These are phyloP conservation scores for Pleurotus eryngii DNA, from an alignment of 768 basidiomycete genomes.

Conservation along the genomic window DNA sequence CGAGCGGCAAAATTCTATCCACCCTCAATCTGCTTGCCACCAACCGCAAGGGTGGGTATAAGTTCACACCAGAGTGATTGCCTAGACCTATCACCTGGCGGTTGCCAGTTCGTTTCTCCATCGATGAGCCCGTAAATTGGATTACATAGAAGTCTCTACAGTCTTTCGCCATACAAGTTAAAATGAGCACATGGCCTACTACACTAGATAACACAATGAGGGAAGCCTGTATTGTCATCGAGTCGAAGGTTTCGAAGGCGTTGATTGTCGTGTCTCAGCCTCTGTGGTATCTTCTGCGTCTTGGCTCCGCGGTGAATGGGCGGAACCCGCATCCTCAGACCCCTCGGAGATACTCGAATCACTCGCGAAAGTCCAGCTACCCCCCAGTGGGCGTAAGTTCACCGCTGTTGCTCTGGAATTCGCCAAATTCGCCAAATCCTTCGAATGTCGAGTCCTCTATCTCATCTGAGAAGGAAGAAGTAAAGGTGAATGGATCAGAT, in stretches of 20 bases:
- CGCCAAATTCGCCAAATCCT: constrained; percentile 78
- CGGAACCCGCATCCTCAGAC: constrained; percentile 18
- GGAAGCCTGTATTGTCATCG: background rate
- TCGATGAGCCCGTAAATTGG: background rate
- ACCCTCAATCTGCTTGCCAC: constrained; percentile 63
- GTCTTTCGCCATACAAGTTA: background rate
- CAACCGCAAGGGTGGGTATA: constrained; percentile 62
- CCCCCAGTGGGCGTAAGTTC: constrained; percentile 58
- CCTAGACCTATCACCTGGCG: background rate
- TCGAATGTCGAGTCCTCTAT: constrained; percentile 66
- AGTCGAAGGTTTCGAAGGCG: background rate
- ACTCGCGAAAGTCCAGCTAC: constrained; percentile 69
- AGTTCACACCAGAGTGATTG: constrained; percentile 23
- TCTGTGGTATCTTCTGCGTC: background rate
- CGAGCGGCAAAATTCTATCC: constrained; percentile 52
- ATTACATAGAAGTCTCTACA: background rate
- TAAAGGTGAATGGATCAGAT: constrained; percentile 56
- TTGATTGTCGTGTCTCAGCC: background rate
- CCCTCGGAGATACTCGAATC: constrained; percentile 27
- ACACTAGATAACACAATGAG: background rate
- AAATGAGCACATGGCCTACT: background rate
- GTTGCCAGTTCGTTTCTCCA: no score
- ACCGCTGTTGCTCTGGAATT: constrained; percentile 57
- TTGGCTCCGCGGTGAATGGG: background rate
- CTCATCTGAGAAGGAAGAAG: constrained; percentile 61